These are phyloP conservation scores for Pseudozyma sp. DNA, from an alignment of 1,284 basidiomycete genomes.

Conservation along the genomic window DNA sequence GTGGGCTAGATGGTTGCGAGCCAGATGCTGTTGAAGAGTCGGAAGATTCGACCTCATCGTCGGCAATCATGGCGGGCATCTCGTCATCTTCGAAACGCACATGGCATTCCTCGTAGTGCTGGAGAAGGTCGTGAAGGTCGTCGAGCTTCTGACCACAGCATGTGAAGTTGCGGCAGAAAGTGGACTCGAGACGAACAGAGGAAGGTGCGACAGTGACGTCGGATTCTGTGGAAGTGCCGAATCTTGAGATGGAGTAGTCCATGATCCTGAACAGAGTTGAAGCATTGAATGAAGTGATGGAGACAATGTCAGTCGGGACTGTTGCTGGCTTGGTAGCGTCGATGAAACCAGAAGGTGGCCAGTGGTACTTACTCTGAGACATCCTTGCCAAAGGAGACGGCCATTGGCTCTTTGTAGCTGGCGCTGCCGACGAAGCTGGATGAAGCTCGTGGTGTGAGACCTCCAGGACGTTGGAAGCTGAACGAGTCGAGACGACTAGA, in stretches of 20 bases:
- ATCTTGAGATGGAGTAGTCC: slow-evolving; percentile 65
- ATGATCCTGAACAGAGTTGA: slow-evolving; percentile 52
- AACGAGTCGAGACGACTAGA: slow-evolving; percentile 42
- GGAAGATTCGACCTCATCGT: slow-evolving; percentile 60
- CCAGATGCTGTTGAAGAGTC: slow-evolving; percentile 53
- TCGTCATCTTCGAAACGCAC: slow-evolving; percentile 68
- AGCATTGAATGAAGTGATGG: background rate
- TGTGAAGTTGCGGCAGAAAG: slow-evolving; percentile 68
- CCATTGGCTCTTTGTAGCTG: slow-evolving; percentile 64
- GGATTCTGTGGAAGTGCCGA: slow-evolving; percentile 64
- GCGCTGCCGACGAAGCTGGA: slow-evolving; percentile 56
- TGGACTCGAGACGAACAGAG: slow-evolving; percentile 63
- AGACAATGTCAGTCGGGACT: background rate
- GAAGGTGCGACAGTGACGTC: slow-evolving; percentile 65
- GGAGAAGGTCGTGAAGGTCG: slow-evolving; percentile 67
- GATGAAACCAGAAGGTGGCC: background rate
- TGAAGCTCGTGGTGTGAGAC: slow-evolving; percentile 44
- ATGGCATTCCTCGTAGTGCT: slow-evolving; percentile 68
- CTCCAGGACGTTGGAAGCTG: slow-evolving; percentile 46
- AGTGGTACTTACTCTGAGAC: slow-evolving; percentile 61
- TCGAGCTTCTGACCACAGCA: slow-evolving; percentile 66
- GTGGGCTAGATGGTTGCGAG: slow-evolving; percentile 60
- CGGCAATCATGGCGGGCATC: slow-evolving; percentile 58
- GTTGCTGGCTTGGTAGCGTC: background rate
- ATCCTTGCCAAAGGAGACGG: slow-evolving; percentile 64